phyloP scores from a whole-genome alignment of 2,329 filamentous ascomycete genomes.

The Seiridium unicorne region DNA sequence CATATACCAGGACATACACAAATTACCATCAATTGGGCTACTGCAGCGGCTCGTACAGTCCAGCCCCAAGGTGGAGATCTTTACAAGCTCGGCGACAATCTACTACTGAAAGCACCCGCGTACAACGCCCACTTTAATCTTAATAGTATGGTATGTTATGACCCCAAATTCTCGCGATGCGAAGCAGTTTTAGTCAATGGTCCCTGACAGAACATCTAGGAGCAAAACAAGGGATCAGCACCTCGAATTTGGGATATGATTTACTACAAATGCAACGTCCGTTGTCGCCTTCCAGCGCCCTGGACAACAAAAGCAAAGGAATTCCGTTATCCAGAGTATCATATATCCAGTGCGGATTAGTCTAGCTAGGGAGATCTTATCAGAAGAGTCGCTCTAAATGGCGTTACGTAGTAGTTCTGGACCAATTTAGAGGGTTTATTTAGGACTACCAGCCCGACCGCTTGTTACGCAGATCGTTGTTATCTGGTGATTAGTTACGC shows the following conservation, averaged over 20 bases:
- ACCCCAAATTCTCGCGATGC: slow-evolving; percentile 34
- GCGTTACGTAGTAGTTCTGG: too few relatives aligned
- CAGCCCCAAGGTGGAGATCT: slow-evolving; percentile 35
- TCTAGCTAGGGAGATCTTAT: background rate
- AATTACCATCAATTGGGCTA: slow-evolving; percentile 31
- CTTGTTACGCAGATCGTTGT: too few relatives aligned
- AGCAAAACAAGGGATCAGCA: background rate
- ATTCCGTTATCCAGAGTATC: background rate
- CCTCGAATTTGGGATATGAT: background rate
- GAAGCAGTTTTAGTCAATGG: slow-evolving; percentile 37
- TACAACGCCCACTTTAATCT: slow-evolving; percentile 38
- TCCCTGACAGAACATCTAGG: slow-evolving; percentile 25
- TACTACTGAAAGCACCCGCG: slow-evolving; percentile 33
- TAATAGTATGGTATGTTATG: slow-evolving; percentile 30
- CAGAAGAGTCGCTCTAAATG: too few relatives aligned
- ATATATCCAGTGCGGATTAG: background rate
- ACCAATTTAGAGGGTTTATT: too few relatives aligned
- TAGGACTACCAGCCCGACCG: too few relatives aligned
- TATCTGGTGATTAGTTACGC: too few relatives aligned
- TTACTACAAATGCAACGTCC: background rate
- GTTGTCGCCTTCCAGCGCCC: background rate
- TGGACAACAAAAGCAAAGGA: background rate
- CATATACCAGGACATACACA: slow-evolving; percentile 19
- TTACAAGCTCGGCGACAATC: slow-evolving; percentile 26
- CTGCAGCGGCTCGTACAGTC: slow-evolving; percentile 28